phyloP scores from a whole-genome alignment of 2,329 filamentous ascomycete species.

The Fusarium hostae region DNA sequence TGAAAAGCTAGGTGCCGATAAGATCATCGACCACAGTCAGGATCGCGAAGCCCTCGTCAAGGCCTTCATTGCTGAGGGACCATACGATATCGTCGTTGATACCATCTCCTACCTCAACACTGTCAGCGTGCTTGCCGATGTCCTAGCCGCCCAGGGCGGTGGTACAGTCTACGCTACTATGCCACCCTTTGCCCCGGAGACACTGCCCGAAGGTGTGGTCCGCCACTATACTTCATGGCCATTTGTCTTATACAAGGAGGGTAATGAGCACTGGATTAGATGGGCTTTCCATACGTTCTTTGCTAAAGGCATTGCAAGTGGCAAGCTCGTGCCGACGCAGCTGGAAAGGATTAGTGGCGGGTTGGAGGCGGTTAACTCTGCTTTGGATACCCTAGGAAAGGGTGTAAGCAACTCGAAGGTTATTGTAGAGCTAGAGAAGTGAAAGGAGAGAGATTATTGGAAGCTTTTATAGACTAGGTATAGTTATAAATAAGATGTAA shows the following conservation, averaged over 20 bases:
- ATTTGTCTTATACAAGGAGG: not conserved
- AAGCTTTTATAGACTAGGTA: rapidly evolving
- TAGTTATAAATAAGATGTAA: not conserved
- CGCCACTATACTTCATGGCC: not conserved
- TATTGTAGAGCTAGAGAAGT: not conserved
- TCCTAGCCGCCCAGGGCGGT: not conserved
- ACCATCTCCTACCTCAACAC: not conserved
- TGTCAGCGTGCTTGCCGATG: not conserved
- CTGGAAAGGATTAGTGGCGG: not conserved
- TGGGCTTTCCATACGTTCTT: not conserved
- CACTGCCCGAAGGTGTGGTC: not conserved
- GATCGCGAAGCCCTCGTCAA: rapidly evolving
- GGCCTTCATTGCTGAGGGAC: not conserved
- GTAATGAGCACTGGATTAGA: not conserved
- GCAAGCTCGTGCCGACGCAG: not conserved
- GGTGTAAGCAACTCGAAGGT: not conserved
- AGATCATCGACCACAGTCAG: not conserved
- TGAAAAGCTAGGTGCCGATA: not conserved
- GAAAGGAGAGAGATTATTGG: rapidly evolving
- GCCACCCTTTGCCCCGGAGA: not conserved
- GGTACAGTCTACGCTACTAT: not conserved
- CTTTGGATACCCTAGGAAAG: not conserved
- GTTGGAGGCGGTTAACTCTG: not conserved
- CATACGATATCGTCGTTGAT: not conserved
- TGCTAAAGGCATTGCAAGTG: not conserved